These are phyloP conservation scores for Aspergillus neoniger DNA, from an alignment of 2,329 filamentous ascomycete species.

Conservation along the genomic window DNA sequence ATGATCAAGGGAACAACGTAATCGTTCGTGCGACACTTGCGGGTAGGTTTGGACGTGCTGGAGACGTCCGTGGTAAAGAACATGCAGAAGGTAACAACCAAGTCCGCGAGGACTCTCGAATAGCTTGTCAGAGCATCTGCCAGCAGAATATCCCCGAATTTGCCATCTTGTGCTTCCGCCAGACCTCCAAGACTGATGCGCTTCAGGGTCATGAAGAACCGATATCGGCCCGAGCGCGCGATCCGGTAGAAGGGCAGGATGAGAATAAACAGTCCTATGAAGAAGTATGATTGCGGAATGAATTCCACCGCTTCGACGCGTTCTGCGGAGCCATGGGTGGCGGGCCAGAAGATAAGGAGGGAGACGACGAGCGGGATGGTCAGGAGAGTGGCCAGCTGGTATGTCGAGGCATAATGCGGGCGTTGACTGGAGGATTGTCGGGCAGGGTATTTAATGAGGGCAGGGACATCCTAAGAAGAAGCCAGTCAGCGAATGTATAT, in stretches of 20 bases:
- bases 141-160: slow-evolving; percentile 90
- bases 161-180: slow-evolving; percentile 82
- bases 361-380: slow-evolving; percentile 70
- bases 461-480: slow-evolving; percentile 67
- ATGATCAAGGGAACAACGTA: slow-evolving; percentile 83
- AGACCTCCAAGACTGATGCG: slow-evolving; percentile 83
- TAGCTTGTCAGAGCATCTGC: slow-evolving; percentile 95
- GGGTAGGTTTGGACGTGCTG: slow-evolving; percentile 78
- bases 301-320: slow-evolving; percentile 78
- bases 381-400: slow-evolving; percentile 78
- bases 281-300: slow-evolving; percentile 81
- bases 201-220: slow-evolving; percentile 73
- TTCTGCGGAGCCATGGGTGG: slow-evolving; percentile 69
- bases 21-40: slow-evolving; percentile 71
- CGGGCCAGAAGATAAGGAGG: slow-evolving; percentile 78
- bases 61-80: slow-evolving; percentile 71
- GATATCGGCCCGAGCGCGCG: slow-evolving; percentile 69
- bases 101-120: slow-evolving; percentile 84
- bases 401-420: slow-evolving; percentile 78
- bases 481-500: slow-evolving; percentile 19
- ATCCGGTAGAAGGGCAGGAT: slow-evolving; percentile 69
- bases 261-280: slow-evolving; percentile 70
- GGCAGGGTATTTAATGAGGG: slow-evolving; percentile 80
- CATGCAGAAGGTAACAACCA: slow-evolving; percentile 91
- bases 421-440: slow-evolving; percentile 70